Conservation (phyloP, 352 stramenopile genomes). For the Stramenopiles sp. region DNA sequence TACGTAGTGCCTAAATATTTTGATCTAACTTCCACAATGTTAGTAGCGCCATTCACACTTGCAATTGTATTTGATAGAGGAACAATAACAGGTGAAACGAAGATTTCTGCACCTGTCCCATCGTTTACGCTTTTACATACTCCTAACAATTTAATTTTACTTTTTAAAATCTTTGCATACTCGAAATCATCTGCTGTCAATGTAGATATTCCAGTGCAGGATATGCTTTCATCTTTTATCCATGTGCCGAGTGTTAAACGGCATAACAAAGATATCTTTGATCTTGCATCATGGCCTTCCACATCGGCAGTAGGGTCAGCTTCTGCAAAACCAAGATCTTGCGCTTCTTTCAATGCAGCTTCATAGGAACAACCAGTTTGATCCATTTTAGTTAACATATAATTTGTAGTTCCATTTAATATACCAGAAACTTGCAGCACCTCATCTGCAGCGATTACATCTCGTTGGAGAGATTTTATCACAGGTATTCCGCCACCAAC, state of each 20-base stretch:
- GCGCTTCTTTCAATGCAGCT: conserved; percentile 70
- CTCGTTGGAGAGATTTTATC: conserved; percentile 5
- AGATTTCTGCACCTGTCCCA: conserved; percentile 44
- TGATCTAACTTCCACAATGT: conserved; percentile 46
- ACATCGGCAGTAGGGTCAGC: conserved; percentile 83
- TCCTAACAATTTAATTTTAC: conserved; percentile 85
- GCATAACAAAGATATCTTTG: conserved; percentile 81
- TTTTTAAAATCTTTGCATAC: conserved; percentile 80
- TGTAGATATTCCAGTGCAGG: conserved; percentile 71
- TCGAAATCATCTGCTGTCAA: conserved; percentile 71
- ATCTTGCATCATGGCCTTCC: conserved; percentile 79
- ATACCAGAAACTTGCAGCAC: conserved; percentile 65
- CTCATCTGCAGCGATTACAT: not conserved
- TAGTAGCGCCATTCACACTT: conserved; percentile 55
- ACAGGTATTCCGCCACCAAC: conserved; percentile 55
- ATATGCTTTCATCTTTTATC: conserved; percentile 60
- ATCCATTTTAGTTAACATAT: conserved; percentile 94
- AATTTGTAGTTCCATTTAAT: conserved; percentile 94
- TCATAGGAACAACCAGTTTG: conserved; percentile 67
- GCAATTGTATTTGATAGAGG: conserved; percentile 63
- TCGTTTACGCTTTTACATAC: conserved; percentile 45
- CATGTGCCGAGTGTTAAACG: conserved; percentile 74
- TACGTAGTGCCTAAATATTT: conserved; percentile 63
- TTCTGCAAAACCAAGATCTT: conserved; percentile 72
- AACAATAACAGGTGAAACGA: conserved; percentile 74